Evolutionary conservation across 208 protist genomes (phyloP), one percentile per base, ranked within the genome.

Genomic region (Crithidia bombi): DNA sequence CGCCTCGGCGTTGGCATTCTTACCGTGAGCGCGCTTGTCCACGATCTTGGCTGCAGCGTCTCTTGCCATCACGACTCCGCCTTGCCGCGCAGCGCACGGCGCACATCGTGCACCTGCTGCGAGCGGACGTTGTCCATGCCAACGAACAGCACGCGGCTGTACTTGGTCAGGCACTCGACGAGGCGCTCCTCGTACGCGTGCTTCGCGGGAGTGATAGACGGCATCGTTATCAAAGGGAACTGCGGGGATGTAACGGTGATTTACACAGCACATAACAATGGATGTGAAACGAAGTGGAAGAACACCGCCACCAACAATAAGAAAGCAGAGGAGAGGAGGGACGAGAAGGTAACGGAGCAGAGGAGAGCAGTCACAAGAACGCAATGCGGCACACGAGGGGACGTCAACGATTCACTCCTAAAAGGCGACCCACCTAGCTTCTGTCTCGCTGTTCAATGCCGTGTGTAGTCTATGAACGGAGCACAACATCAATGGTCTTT

Each of bases 1-100:
- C 70, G 90, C 78, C 38, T 73, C 57, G n/a, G 51, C 64, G 38
- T 61, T 84, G 6, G 87, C 88, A 47, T 81, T 58, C 46, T 76
- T 81, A 59, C 61, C 62, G 17, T 81, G 84, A 14, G 92, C 61
- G 49, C 89, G 72, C 51, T 87, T 90, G 66, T 94, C 71, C 39
- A 99, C 87, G 71, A 94, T 93, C 83, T 98, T 98, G 66, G 95
- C 72, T 99, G 97, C 62, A 99, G 89, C 50, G 98, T 99, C 85
- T 99, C 99, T 94, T 99, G 98, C 98, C 91, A 99, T 98, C 65
- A 99, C 68, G 49, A 72, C 59, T 92, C 89, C 63, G 88, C 98
- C 82, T 98, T 94, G 49, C 97, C 96, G 65, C 98, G 92, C 64
- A 99, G 93, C 38, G 92, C 84, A 54, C 70, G 73, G 73, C 98